Evolutionary conservation across 2,329 filamentous ascomycete genomes (phyloP).

Genomic region (Aspergillus fructus): DNA sequence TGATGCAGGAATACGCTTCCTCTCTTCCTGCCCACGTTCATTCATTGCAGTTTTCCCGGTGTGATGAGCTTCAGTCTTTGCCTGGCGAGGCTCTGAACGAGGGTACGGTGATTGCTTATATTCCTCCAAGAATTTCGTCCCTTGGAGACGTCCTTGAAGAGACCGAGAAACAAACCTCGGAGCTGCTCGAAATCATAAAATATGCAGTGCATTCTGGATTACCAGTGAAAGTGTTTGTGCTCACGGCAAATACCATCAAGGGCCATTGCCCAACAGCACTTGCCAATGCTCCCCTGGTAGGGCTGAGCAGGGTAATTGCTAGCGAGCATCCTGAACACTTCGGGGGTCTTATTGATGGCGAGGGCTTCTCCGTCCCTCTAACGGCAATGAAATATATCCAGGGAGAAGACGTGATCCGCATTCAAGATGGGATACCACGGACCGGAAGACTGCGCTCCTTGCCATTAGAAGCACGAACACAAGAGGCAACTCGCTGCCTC

Average conservation of each 20-base stretch:
- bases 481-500: not conserved
- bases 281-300: slow-evolving; percentile 36
- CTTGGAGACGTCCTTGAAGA: not conserved
- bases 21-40: not conserved
- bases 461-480: not conserved
- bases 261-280: slow-evolving; percentile 30
- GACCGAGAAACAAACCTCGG: slow-evolving; percentile 1
- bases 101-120: slow-evolving; percentile 12
- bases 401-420: slow-evolving; percentile 37
- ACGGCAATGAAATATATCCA: slow-evolving; percentile 40
- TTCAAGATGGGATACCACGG: slow-evolving; percentile 39
- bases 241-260: slow-evolving; percentile 28
- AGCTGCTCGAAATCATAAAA: slow-evolving; percentile 12
- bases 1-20: not conserved
- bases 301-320: slow-evolving; percentile 38
- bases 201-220: not conserved
- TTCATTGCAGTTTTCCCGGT: not conserved
- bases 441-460: slow-evolving; percentile 29
- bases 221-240: slow-evolving; percentile 27
- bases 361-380: slow-evolving; percentile 32
- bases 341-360: slow-evolving; percentile 41
- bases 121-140: slow-evolving; percentile 5
- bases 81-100: not conserved
- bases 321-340: slow-evolving; percentile 40
- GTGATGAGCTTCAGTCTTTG: not conserved